phyloP scores from a whole-genome alignment of 2,329 filamentous ascomycete genomes.

The Ophiostoma populinum region DNA sequence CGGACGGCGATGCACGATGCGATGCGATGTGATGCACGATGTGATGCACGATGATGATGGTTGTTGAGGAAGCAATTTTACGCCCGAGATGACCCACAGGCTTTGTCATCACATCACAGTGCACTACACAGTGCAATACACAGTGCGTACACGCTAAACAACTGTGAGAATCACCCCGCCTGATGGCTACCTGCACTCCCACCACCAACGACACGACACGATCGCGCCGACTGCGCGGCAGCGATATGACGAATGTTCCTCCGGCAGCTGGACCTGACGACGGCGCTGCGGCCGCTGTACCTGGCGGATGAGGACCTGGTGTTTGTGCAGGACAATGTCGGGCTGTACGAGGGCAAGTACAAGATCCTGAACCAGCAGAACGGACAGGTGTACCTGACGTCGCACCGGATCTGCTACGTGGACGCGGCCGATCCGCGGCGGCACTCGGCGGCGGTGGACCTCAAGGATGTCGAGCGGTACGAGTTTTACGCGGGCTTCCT shows the following conservation, averaged over 20 bases:
- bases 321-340: constrained; percentile 94
- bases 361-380: constrained; percentile 91
- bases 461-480: constrained; percentile 79
- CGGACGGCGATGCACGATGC: too few relatives aligned
- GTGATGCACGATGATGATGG: too few relatives aligned
- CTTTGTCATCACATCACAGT: too few relatives aligned
- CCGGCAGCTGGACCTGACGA: constrained; percentile 88
- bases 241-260: constrained; percentile 77
- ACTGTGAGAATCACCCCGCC: too few relatives aligned
- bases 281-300: constrained; percentile 81
- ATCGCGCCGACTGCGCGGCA: too few relatives aligned
- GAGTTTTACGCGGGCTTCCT: constrained; percentile 90
- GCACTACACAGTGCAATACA: too few relatives aligned
- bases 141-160: too few relatives aligned
- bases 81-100: too few relatives aligned
- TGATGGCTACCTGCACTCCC: too few relatives aligned
- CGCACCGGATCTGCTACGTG: constrained; percentile 88
- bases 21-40: too few relatives aligned
- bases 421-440: constrained; percentile 73
- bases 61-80: too few relatives aligned
- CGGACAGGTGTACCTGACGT: constrained; percentile 91
- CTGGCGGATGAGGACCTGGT: constrained; percentile 86
- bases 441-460: constrained; percentile 66
- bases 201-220: too few relatives aligned
- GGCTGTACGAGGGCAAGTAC: constrained; percentile 93